phyloP scores from a whole-genome alignment of 352 stramenopile genomes.

The Phytophthora sp. region DNA sequence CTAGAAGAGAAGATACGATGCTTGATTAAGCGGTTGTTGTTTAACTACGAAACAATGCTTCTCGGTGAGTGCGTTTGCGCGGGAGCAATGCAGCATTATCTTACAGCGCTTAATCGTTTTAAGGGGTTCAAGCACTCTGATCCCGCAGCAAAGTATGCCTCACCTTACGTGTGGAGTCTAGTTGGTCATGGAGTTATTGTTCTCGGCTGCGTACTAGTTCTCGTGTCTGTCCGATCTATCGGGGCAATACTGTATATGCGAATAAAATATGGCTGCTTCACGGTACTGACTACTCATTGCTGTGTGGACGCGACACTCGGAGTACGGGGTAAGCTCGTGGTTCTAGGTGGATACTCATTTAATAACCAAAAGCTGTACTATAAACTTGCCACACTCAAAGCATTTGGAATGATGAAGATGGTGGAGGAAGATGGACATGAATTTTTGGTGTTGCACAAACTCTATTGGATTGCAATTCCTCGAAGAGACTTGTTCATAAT shows the following conservation, averaged over 20 bases:
- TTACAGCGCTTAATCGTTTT: constrained; percentile 34
- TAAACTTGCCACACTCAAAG: constrained; percentile 24
- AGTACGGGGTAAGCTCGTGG: constrained; percentile 20
- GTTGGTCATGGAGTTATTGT: constrained; percentile 34
- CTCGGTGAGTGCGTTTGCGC: constrained; percentile 35
- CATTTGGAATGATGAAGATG: constrained; percentile 36
- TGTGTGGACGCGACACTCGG: constrained; percentile 29
- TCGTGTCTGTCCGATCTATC: constrained; percentile 23
- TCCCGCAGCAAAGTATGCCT: constrained; percentile 2
- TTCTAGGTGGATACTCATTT: constrained; percentile 28
- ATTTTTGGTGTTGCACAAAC: constrained; percentile 30
- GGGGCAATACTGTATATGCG: constrained; percentile 24
- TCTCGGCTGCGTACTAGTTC: constrained; percentile 24
- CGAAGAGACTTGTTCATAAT: constrained; percentile 30
- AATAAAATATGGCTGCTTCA: constrained; percentile 21
- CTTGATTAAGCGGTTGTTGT: constrained; percentile 31
- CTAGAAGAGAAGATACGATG: constrained; percentile 17
- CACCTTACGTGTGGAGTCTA: constrained; percentile 40
- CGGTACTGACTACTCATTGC: constrained; percentile 15
- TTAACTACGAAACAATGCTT: constrained; percentile 44
- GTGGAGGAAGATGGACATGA: constrained; percentile 20
- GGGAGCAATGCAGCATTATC: constrained; percentile 30
- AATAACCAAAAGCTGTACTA: constrained; percentile 31
- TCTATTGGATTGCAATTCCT: constrained; percentile 30
- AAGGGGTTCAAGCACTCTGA: constrained; percentile 17